Conservation (phyloP, 1,284 basidiomycete genomes). For the Hortiboletus rubellus region DNA sequence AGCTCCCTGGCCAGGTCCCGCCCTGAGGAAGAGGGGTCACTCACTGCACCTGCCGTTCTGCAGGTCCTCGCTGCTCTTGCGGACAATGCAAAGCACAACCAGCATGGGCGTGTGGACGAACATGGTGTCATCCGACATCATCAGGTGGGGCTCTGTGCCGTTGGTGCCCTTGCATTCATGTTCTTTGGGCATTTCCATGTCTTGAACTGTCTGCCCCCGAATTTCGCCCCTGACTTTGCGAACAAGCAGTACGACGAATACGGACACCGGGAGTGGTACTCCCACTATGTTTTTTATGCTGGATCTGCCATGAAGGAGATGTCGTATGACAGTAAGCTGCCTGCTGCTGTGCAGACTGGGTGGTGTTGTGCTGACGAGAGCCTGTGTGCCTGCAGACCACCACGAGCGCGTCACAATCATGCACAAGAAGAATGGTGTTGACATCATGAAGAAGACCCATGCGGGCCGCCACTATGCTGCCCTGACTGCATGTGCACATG, state of each 20-base stretch:
- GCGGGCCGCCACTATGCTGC: neutral
- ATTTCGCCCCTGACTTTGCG: conserved; percentile 26
- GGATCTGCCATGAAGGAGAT: conserved; percentile 1
- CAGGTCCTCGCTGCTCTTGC: conserved; percentile 26
- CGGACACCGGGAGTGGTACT: conserved; percentile 28
- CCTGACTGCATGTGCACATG: neutral
- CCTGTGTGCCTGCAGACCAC: too few species aligned
- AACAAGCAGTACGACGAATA: conserved; percentile 18
- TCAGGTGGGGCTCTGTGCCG: conserved; percentile 21
- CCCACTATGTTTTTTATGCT: conserved; percentile 20
- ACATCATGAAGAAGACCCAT: neutral
- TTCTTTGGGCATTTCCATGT: conserved; percentile 31
- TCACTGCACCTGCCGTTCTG: too few species aligned
- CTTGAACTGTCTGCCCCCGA: conserved; percentile 6
- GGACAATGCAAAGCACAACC: conserved; percentile 32
- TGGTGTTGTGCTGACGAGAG: neutral
- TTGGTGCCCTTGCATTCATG: conserved; percentile 25
- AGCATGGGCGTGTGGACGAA: conserved; percentile 28
- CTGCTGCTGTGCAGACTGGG: too few species aligned
- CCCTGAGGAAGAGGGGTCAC: too few species aligned
- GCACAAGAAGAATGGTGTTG: too few species aligned
- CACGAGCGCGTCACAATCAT: too few species aligned
- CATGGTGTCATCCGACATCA: conserved; percentile 24
- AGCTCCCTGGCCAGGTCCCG: too few species aligned
- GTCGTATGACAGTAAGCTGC: conserved; percentile 7